These are phyloP conservation scores for Xylaria digitata DNA, from an alignment of 2,329 filamentous ascomycete genomes.

Conservation along the genomic window DNA sequence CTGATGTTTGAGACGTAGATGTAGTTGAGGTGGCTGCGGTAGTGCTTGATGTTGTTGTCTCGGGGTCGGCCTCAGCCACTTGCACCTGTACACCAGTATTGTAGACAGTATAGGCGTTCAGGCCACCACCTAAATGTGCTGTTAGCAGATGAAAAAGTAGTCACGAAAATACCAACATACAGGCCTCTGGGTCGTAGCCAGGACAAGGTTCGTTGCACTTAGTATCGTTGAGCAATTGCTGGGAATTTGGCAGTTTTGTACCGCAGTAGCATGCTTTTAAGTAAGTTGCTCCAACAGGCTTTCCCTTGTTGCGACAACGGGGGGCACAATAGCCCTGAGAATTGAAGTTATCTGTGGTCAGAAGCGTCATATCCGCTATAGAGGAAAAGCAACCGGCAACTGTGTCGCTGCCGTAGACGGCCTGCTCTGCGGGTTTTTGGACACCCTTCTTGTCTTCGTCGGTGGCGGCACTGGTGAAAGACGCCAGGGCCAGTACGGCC, in stretches of 20 bases:
- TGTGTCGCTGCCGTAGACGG: conserved; percentile 53
- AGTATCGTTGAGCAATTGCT: conserved; percentile 63
- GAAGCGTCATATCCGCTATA: conserved; percentile 53
- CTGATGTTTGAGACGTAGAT: conserved; percentile 21
- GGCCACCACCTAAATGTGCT: conserved; percentile 54
- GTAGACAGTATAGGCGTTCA: conserved; percentile 59
- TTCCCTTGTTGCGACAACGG: conserved; percentile 57
- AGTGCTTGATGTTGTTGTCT: conserved; percentile 43
- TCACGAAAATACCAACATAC: conserved; percentile 60
- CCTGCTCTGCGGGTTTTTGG: conserved; percentile 53
- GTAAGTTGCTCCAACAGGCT: conserved; percentile 71
- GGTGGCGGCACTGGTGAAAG: conserved; percentile 38
- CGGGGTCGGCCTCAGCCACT: conserved; percentile 51
- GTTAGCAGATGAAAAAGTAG: conserved; percentile 32
- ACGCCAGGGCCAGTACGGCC: conserved; percentile 46
- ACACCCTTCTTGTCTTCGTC: conserved; percentile 28
- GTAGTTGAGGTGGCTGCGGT: conserved; percentile 28
- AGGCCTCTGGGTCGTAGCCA: conserved; percentile 71
- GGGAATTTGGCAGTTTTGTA: conserved; percentile 69
- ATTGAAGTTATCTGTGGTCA: conserved; percentile 49
- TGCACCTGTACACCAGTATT: conserved; percentile 61
- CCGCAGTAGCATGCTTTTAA: conserved; percentile 79
- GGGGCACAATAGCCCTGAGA: conserved; percentile 57
- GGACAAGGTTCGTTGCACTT: conserved; percentile 75
- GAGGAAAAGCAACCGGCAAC: conserved; percentile 65